These are phyloP conservation scores for Trichoderma sp. DNA, from an alignment of 2,329 filamentous ascomycete species.

Conservation along the genomic window DNA sequence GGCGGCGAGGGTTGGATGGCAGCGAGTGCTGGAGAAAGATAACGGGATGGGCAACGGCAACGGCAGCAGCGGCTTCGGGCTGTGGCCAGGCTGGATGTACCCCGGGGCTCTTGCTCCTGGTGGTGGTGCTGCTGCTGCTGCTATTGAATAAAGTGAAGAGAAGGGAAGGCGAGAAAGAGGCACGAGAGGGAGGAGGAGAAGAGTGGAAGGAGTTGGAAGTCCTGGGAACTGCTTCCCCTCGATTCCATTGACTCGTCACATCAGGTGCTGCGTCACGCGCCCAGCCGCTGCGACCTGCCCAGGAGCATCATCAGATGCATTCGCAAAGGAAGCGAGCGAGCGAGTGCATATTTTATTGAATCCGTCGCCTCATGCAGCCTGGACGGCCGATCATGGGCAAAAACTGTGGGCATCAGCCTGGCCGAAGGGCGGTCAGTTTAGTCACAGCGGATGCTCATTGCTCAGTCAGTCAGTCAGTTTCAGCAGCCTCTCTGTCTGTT, in stretches of 20 bases:
- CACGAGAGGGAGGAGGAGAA: background rate
- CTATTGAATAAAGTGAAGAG: background rate
- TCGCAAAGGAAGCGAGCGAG: background rate
- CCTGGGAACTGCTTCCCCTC: background rate
- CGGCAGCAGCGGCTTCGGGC: background rate
- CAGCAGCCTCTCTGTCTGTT: background rate
- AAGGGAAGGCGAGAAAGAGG: background rate
- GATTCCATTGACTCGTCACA: slow-evolving; percentile 19
- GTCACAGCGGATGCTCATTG: background rate
- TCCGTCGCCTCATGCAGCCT: background rate
- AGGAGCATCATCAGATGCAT: slow-evolving; percentile 11
- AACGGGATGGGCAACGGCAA: background rate
- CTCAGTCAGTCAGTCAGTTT: background rate
- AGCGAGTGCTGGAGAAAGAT: background rate
- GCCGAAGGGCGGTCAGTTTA: background rate
- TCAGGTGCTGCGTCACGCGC: slow-evolving; percentile 14
- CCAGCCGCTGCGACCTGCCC: background rate
- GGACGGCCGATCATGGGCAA: background rate
- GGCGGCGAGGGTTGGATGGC: background rate
- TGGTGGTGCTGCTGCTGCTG: background rate
- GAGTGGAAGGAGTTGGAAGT: background rate
- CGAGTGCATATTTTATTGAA: background rate
- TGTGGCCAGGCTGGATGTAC: background rate
- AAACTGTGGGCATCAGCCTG: background rate
- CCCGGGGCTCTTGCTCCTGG: background rate